Base-by-base conservation (phyloP, 2,329 filamentous ascomycete genomes). In the Ophiostoma ulmi region DNA sequence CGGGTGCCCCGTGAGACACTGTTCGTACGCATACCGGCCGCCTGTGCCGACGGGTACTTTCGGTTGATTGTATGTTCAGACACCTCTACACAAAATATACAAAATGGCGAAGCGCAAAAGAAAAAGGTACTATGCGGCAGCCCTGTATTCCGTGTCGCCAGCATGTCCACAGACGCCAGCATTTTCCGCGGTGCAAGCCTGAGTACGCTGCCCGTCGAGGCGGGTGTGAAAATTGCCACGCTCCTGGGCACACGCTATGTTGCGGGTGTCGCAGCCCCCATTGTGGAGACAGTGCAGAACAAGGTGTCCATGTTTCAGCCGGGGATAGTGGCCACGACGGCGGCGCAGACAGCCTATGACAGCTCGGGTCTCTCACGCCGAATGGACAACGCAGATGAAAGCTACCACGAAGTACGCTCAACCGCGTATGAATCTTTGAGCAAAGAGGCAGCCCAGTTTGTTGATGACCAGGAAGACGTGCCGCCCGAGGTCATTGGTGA, bases 71-170 rank as follows among this genome's bases (percentile, higher is more conserved):
- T 92, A 10, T 91, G 88, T 72, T 77, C 79, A 0, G 7, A 72
- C 75, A 1, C 74, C 76, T 2, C 74, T 73, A 38, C 58, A 36
- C 20, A 17, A 20, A 38, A 7, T 36, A 17, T 17, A n/a, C 61
- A 36, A n/a, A 39, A 22, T 11, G 20, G 38, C 3, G 63, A 39
- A 4, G 35, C 65, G 13, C 65, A 67, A 22, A 85, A 83, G 76
- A 86, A 85, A 74, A 88, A 86, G 74, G 81, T 85, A 0, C 82
- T 91, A 0, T 91, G 89, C 72, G 83, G 85, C 0, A 90, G 88
- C 73, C 89, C 90, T 0, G 84, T 90, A 0, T 91, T 92, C 74
- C 84, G 90, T 20, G 81, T 92, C n/a, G 84, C 90, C 1, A 91
- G 89, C 72, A 87, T 87, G 0, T 89, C 88, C 0, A 81, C 83